Evolutionary conservation across 1,139 yeast species (phyloP).

Genomic region (Taphrina wiesneri): DNA sequence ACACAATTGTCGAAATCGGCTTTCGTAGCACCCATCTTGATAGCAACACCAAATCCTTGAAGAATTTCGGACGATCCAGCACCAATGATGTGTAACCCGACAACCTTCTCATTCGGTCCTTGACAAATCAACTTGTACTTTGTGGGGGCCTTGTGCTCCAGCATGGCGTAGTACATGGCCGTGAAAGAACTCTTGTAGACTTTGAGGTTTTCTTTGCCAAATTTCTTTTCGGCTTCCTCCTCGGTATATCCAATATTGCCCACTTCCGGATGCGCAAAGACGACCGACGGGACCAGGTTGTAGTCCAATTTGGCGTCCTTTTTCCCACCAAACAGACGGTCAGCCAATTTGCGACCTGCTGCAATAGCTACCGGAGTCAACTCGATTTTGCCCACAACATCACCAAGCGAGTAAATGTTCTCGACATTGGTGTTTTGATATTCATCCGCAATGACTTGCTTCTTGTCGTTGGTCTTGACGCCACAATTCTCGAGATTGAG

Average conservation of each 20-base stretch:
- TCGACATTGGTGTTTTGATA: slow-evolving; percentile 76
- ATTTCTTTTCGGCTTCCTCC: slow-evolving; percentile 69
- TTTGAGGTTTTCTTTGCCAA: slow-evolving; percentile 78
- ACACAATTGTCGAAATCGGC: slow-evolving; percentile 91
- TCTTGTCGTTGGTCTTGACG: slow-evolving; percentile 59
- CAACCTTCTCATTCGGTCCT: slow-evolving; percentile 86
- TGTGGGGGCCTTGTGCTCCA: slow-evolving; percentile 79
- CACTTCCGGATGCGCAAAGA: slow-evolving; percentile 96
- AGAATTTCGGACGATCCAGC: slow-evolving; percentile 86
- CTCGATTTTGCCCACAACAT: slow-evolving; percentile 81
- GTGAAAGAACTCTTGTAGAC: slow-evolving; percentile 79
- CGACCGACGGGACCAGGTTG: slow-evolving; percentile 80
- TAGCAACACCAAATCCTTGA: slow-evolving; percentile 97
- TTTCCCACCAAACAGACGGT: slow-evolving; percentile 83
- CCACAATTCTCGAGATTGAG: slow-evolving; percentile 77
- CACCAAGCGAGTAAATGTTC: slow-evolving; percentile 84
- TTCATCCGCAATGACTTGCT: slow-evolving; percentile 75
- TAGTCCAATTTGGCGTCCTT: slow-evolving; percentile 70
- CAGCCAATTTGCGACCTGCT: slow-evolving; percentile 90
- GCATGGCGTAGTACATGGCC: slow-evolving; percentile 91
- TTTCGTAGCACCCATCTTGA: slow-evolving; percentile 97
- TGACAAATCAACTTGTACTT: slow-evolving; percentile 77
- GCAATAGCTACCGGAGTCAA: slow-evolving; percentile 98
- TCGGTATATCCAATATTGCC: slow-evolving; percentile 89
- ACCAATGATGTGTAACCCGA: slow-evolving; percentile 92